phyloP scores from a whole-genome alignment of 495 filamentous ascomycete genomes.

The Lepraria neglecta region DNA sequence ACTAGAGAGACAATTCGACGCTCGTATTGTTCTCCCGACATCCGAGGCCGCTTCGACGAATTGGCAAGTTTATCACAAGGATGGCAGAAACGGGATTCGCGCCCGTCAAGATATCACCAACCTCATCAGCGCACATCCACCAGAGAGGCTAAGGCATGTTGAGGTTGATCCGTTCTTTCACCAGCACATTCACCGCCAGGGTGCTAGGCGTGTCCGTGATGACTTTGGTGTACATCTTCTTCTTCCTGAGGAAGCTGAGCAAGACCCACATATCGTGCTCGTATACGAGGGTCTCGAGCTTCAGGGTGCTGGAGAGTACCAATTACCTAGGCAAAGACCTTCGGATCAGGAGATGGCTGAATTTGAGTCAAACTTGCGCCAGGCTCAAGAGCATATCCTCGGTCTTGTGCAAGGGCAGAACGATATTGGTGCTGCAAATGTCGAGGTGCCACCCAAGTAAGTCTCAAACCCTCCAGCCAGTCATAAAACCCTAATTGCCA shows the following conservation, averaged over 20 bases:
- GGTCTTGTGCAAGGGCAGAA: conserved; percentile 64
- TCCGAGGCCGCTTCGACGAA: conserved; percentile 55
- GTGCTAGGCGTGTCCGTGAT: conserved; percentile 55
- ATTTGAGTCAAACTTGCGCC: conserved; percentile 63
- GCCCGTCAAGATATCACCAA: conserved; percentile 76
- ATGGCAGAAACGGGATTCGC: conserved; percentile 74
- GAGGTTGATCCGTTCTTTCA: conserved; percentile 84
- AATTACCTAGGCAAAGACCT: conserved; percentile 60
- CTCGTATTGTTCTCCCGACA: conserved; percentile 72
- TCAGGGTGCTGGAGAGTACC: conserved; percentile 47
- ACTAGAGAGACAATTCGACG: conserved; percentile 68
- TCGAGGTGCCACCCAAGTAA: conserved; percentile 69
- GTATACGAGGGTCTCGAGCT: conserved; percentile 71
- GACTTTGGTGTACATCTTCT: conserved; percentile 76
- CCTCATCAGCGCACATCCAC: conserved; percentile 73
- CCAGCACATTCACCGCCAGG: conserved; percentile 59
- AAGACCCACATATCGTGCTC: conserved; percentile 62
- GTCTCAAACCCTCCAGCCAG: conserved; percentile 26
- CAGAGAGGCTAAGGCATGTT: conserved; percentile 61
- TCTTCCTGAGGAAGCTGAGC: conserved; percentile 56
- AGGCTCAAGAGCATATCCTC: conserved; percentile 66
- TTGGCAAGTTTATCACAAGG: conserved; percentile 80
- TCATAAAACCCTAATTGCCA: conserved; percentile 28
- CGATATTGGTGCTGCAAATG: conserved; percentile 55
- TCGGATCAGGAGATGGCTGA: conserved; percentile 52